phyloP scores from a whole-genome alignment of 352 stramenopile genomes.

The Globisporangium ultimum region DNA sequence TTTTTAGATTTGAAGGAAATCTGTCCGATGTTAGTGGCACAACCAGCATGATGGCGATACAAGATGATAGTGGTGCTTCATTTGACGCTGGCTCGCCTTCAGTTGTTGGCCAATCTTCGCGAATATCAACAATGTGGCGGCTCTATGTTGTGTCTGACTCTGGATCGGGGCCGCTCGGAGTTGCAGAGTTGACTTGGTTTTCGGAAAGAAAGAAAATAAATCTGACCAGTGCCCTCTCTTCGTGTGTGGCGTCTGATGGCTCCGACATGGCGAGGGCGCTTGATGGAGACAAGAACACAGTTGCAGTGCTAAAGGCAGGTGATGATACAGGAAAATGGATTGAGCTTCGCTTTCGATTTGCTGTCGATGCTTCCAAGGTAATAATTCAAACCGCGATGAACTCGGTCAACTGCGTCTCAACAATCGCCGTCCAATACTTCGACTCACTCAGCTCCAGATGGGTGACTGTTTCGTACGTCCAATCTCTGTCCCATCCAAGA shows the following conservation, averaged over 20 bases:
- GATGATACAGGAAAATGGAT: constrained; percentile 21
- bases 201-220: constrained; percentile 18
- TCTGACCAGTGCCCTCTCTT: constrained; percentile 7
- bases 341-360: constrained; percentile 19
- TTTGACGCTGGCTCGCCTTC: constrained; percentile 2
- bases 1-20: constrained; percentile 4
- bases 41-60: neutral
- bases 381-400: constrained; percentile 17
- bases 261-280: constrained; percentile 15
- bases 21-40: constrained; percentile 1
- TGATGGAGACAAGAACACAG: constrained; percentile 24
- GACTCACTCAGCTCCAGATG: constrained; percentile 12
- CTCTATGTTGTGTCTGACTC: constrained; percentile 19
- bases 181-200: constrained; percentile 30
- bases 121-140: constrained; percentile 11
- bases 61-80: neutral
- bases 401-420: constrained; percentile 14
- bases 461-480: constrained; percentile 21
- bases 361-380: constrained; percentile 28
- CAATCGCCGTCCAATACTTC: constrained; percentile 27
- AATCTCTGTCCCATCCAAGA: constrained; percentile 13
- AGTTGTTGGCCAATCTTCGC: neutral
- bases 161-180: constrained; percentile 16
- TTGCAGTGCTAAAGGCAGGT: constrained; percentile 12
- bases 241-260: constrained; percentile 16